These are phyloP conservation scores for Colletotrichum incanum DNA, from an alignment of 2,329 filamentous ascomycete genomes.

Conservation along the genomic window DNA sequence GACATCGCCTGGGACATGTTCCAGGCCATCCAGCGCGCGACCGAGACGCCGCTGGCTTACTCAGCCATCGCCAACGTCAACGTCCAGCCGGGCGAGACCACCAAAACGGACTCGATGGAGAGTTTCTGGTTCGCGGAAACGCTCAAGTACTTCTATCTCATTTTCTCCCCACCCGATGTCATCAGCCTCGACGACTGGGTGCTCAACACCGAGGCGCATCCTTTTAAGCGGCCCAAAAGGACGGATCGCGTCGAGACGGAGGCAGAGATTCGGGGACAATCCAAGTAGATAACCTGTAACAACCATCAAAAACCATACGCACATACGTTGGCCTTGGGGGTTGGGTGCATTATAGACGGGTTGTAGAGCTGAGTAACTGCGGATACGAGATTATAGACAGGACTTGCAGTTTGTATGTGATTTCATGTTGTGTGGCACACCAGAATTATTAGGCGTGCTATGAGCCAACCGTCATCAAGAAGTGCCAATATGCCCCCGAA, in stretches of 20 bases:
- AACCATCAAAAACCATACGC: neutral
- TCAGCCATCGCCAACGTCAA: slow-evolving; percentile 53
- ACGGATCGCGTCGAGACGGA: slow-evolving; percentile 34
- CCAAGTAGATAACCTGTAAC: neutral
- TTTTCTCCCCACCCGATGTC: slow-evolving; percentile 76
- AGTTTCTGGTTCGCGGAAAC: slow-evolving; percentile 84
- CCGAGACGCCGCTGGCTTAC: slow-evolving; percentile 61
- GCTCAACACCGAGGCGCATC: slow-evolving; percentile 72
- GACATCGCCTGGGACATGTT: slow-evolving; percentile 67
- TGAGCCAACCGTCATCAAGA: neutral
- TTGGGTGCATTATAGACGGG: neutral
- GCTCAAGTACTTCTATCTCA: slow-evolving; percentile 83
- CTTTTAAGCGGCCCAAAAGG: slow-evolving; percentile 55
- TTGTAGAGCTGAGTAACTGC: neutral
- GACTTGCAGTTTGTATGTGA: neutral
- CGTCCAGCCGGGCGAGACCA: slow-evolving; percentile 30
- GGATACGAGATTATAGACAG: neutral
- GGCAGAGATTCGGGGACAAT: slow-evolving; percentile 26
- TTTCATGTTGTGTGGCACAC: neutral
- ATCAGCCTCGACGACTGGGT: slow-evolving; percentile 81
- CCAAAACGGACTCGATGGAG: slow-evolving; percentile 47
- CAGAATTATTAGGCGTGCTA: neutral
- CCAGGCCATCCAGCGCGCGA: slow-evolving; percentile 58
- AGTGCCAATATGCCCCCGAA: neutral
- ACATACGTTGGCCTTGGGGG: neutral